Evolutionary conservation across 192 early-diverging fungal genomes (phyloP), one percentile per base, ranked within the genome.

Genomic region (Chytriomyces hyalinus): DNA sequence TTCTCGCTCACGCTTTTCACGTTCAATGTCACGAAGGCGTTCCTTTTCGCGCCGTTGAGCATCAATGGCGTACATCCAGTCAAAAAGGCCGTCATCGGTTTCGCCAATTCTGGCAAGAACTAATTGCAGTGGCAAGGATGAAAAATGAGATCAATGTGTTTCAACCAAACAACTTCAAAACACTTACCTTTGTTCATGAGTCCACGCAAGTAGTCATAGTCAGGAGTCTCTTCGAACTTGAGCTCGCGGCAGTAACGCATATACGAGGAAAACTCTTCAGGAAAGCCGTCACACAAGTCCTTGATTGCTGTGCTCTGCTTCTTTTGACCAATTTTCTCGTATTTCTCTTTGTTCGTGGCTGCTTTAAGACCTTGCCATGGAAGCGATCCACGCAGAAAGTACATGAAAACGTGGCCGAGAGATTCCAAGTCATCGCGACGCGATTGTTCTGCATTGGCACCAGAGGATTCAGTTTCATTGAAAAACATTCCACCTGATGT

Each of bases 361-460:
- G 97, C 97, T 84, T 97, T 98, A 20, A 99, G 85, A 6, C 97
- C 97, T 84, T 99, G 97, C 97, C 97, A 99, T 13, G 97, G 97
- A 62, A 99, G 86, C 36, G 89, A 89, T 26, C 96, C 95, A 61
- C 95, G 90, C 83, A 99, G 87, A 83, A 99, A 97, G 88, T 99
- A 99, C 92, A 99, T 96, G 73, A 99, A 99, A 7, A 99, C 97
- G 83, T 99, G 97, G 46, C 97, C 97, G 71, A 99, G 90, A 44
- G 96, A 95, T 82, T 99, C 96, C 72, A 99, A 82, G 75, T 99
- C 97, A 81, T 99, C 97, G 61, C 97, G 93, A 64, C 97, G 89
- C 45, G 95, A 96, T 93, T 99, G 97, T 80, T 99, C 97, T 94
- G 61, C 76, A 93, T 91, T 45, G 95, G 94, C 77, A 67, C 22